These are phyloP conservation scores for Fraxinus pennsylvanica DNA, from an alignment of 257 asterid genomes.

Conservation along the genomic window DNA sequence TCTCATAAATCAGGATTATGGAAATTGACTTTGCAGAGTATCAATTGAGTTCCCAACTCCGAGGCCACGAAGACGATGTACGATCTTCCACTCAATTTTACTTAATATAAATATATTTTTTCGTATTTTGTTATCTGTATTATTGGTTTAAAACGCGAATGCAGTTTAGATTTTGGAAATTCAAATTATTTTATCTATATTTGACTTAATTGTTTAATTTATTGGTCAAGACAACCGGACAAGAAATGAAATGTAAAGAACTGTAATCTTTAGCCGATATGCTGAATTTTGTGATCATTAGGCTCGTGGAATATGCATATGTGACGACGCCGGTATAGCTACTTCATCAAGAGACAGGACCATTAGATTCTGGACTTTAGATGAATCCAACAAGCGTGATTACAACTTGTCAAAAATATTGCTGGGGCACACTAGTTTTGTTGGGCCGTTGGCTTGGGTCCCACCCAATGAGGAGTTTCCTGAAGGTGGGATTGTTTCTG, in stretches of 20 bases:
- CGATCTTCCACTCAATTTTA: slow-evolving; percentile 15
- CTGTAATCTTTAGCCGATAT: background rate
- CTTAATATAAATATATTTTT: background rate
- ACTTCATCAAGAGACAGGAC: slow-evolving; percentile 95
- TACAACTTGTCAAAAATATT: slow-evolving; percentile 66
- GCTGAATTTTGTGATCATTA: slow-evolving; percentile 26
- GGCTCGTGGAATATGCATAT: slow-evolving; percentile 96
- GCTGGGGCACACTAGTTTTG: slow-evolving; percentile 92
- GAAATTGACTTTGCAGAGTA: slow-evolving; percentile 75
- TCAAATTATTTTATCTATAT: background rate
- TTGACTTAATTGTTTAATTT: slow-evolving; percentile 13
- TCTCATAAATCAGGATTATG: slow-evolving; percentile 34
- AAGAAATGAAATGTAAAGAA: background rate
- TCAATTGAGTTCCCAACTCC: slow-evolving; percentile 76
- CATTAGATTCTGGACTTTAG: slow-evolving; percentile 75
- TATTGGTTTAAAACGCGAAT: slow-evolving; percentile 12
- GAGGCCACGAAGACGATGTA: slow-evolving; percentile 98
- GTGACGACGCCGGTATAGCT: slow-evolving; percentile 77
- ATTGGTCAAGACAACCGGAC: slow-evolving; percentile 3
- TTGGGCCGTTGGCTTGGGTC: slow-evolving; percentile 94
- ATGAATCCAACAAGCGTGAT: slow-evolving; percentile 54
- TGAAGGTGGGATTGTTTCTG: slow-evolving; percentile 87
- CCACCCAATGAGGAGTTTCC: slow-evolving; percentile 76
- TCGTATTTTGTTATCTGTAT: background rate
- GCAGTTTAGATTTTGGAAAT: slow-evolving; percentile 1